Conservation (phyloP, 2,329 filamentous ascomycete genomes). For the Emergomyces orientalis region DNA sequence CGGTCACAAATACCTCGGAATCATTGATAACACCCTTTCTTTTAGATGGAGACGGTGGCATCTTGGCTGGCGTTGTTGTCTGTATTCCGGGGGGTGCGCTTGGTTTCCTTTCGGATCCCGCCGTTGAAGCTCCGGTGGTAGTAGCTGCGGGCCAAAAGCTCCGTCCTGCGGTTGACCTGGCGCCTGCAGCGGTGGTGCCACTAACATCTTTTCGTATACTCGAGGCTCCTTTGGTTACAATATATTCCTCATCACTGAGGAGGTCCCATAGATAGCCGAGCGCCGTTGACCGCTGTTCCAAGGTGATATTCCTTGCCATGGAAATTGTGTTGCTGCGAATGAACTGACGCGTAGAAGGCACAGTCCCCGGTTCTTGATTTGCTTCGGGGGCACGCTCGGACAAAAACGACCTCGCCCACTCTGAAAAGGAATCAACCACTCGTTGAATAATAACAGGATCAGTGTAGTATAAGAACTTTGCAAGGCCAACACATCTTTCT, state of each 20-base stretch:
- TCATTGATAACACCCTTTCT: conserved; percentile 14
- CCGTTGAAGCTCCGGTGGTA: neutral
- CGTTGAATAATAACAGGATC: conserved; percentile 20
- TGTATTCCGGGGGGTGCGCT: neutral
- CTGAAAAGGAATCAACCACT: conserved; percentile 26
- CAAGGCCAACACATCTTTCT: conserved; percentile 22
- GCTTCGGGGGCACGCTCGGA: conserved; percentile 21
- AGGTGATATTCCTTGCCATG: conserved; percentile 13
- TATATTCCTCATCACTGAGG: conserved; percentile 27
- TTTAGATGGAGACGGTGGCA: conserved; percentile 11
- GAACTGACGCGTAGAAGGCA: conserved; percentile 16
- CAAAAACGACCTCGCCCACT: conserved; percentile 21
- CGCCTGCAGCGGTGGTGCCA: neutral
- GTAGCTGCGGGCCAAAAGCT: neutral
- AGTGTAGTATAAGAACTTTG: conserved; percentile 26
- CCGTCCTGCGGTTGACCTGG: neutral
- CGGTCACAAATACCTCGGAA: conserved; percentile 22
- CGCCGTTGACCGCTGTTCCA: conserved; percentile 20
- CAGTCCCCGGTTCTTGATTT: conserved; percentile 21
- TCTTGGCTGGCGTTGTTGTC: neutral
- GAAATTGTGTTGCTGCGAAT: conserved; percentile 4
- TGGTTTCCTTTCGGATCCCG: neutral
- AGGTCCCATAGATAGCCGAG: conserved; percentile 22
- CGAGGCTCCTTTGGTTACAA: conserved; percentile 19
- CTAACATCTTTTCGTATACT: neutral